Evolutionary conservation across 176 grass and related monocot genomes (phyloP), one percentile per base, ranked within the genome.

Genomic region (Juncus effusus): DNA sequence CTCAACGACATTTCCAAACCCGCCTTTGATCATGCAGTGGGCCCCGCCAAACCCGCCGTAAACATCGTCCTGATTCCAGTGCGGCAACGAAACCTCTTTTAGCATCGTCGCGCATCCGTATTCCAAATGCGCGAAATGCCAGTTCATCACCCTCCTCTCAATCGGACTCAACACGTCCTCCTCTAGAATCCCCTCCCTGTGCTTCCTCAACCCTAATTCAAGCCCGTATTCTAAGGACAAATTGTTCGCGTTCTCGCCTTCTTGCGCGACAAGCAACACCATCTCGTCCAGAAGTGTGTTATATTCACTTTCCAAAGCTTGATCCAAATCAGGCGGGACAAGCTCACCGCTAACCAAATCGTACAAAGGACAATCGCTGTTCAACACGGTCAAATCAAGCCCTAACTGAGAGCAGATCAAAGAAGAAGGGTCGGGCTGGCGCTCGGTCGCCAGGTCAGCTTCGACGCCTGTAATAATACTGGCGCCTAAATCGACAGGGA

Each of bases 1-100:
- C 69, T 86, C 69, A 58, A 99, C 56, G 84, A 99, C 85, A 78
- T 80, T 78, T 55, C 64, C 84, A 59, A 89, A 99, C 41, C 94
- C 94, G 62, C 94, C 94, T 87, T 99, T 99, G 64, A 99, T 93
- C 94, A 99, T 99, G 79, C 94, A 99, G 75, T 99, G 94, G 73
- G 94, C 44, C 56, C 94, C 94, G 64, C 94, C 94, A 35, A 99
- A 99, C 42, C 94, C 94, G 86, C 94, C 94, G 69, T 99, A 99
- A 16, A 81, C 83, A 82, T 89, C 94, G 79, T 99, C 94, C 69
- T 99, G 94, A 73, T 99, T 99, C 94, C 94, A 99, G 61, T 99
- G 81, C 28, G 94, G 94, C 77, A 99, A 88, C 45, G 94, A 99
- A 67, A 99, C 78, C 16, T 87, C 90, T 71, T 92, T 93, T 14